Conservation (phyloP, 768 basidiomycete genomes). For the Tylopilus sp. region DNA sequence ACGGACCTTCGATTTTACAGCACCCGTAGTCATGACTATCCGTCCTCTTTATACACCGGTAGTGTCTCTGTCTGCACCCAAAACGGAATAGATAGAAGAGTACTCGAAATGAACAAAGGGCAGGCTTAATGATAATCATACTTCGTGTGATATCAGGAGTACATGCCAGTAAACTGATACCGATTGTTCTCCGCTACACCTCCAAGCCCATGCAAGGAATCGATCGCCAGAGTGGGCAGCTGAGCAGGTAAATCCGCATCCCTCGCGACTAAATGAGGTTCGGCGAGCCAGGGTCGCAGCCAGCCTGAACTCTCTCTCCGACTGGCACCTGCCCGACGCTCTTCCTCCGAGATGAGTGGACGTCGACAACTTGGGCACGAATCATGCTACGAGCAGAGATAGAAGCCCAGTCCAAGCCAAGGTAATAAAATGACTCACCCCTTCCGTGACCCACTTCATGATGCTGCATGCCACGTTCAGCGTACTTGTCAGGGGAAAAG, state of each 20-base stretch:
- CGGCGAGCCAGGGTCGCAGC: constrained; percentile 23
- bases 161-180: constrained; percentile 51
- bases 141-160: constrained; percentile 39
- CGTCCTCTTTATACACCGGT: constrained; percentile 12
- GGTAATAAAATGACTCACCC: constrained; percentile 40
- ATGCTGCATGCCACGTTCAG: constrained; percentile 44
- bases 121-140: constrained; percentile 10
- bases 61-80: constrained; percentile 22
- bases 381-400: constrained; percentile 42
- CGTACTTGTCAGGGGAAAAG: constrained; percentile 3
- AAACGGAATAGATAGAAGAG: constrained; percentile 23
- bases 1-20: not conserved
- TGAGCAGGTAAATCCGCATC: constrained; percentile 7
- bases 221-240: constrained; percentile 19
- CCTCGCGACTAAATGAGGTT: constrained; percentile 18
- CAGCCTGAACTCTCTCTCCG: constrained; percentile 13
- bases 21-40: constrained; percentile 15
- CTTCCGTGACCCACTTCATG: constrained; percentile 56
- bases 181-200: constrained; percentile 16
- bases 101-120: constrained; percentile 19
- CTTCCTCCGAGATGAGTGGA: constrained; percentile 33
- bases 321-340: constrained; percentile 10
- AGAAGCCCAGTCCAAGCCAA: constrained; percentile 2
- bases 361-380: constrained; percentile 68
- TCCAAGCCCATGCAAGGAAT: constrained; percentile 13